Conservation (phyloP, 306 rosid genomes). For the Sicyos edulis region DNA sequence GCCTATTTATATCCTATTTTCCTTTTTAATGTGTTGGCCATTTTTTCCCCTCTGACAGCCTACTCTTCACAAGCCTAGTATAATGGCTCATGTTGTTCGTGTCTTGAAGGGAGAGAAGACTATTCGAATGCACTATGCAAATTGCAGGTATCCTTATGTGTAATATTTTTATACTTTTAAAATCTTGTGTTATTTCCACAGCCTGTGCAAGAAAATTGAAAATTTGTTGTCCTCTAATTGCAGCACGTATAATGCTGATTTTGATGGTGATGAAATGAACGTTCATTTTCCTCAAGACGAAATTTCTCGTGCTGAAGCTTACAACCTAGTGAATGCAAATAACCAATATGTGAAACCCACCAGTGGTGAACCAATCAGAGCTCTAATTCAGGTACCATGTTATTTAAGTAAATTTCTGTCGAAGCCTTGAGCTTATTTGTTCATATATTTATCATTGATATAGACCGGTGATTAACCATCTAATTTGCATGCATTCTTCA, state of each 20-base stretch:
- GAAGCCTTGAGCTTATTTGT: not conserved
- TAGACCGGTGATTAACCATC: not conserved
- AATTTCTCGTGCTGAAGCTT: conserved; percentile 92
- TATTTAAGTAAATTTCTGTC: not conserved
- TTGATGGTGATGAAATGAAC: conserved; percentile 95
- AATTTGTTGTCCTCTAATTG: conserved; percentile 9
- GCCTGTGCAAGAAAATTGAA: conserved; percentile 20
- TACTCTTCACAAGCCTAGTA: conserved; percentile 96
- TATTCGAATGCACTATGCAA: conserved; percentile 93
- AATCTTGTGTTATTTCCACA: not conserved
- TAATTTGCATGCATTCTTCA: conserved; percentile 30
- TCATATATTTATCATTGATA: not conserved
- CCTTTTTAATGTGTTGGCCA: not conserved
- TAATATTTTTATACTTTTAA: not conserved
- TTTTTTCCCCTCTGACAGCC: conserved; percentile 58
- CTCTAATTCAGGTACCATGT: conserved; percentile 76
- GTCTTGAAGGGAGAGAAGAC: conserved; percentile 94
- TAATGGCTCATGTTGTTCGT: conserved; percentile 92
- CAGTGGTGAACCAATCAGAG: conserved; percentile 91
- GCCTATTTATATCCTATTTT: not conserved
- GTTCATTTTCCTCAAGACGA: conserved; percentile 99
- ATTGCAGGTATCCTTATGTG: conserved; percentile 31
- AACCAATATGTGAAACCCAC: conserved; percentile 95
- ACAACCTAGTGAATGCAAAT: conserved; percentile 89
- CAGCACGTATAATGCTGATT: conserved; percentile 97